phyloP scores from a whole-genome alignment of 2,329 filamentous ascomycete genomes.

The Cladosporium sp. region DNA sequence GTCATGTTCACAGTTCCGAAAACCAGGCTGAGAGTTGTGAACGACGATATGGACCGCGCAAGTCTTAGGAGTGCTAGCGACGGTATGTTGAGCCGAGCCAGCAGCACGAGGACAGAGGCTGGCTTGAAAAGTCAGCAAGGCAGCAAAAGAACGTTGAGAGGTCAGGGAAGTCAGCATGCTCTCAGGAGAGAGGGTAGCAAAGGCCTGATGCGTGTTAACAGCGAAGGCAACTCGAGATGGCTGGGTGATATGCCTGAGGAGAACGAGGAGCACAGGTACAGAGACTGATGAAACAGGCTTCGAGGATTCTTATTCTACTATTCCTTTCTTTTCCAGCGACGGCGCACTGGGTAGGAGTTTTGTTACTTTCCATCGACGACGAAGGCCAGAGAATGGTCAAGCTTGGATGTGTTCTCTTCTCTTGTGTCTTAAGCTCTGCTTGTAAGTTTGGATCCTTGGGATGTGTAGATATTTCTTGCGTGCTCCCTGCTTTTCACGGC shows the following conservation, averaged over 20 bases:
- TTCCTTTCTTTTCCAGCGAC: not conserved
- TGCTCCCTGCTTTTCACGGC: not conserved
- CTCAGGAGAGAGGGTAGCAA: constrained; percentile 17
- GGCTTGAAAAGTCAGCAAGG: not conserved
- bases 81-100: constrained; percentile 21
- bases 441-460: not conserved
- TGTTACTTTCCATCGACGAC: not conserved
- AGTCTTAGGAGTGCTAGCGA: constrained; percentile 34
- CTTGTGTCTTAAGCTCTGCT: not conserved
- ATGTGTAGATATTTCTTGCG: not conserved
- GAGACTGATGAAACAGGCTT: not conserved
- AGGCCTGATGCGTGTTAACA: constrained; percentile 14
- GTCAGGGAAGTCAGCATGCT: not conserved
- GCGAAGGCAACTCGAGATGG: constrained; percentile 12
- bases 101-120: constrained; percentile 14
- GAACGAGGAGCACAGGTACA: not conserved
- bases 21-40: constrained; percentile 83
- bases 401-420: not conserved
- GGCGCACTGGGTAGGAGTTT: not conserved
- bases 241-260: not conserved
- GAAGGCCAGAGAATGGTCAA: not conserved
- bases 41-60: constrained; percentile 56
- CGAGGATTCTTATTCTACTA: not conserved
- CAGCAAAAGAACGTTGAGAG: not conserved
- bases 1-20: constrained; percentile 90